Percentiles rank a stretch among this genome's conserved stretches.
These are phyloP conservation scores for Tephrocybe sp. DNA, from an alignment of 768 basidiomycete genomes.

Conservation along the genomic window DNA sequence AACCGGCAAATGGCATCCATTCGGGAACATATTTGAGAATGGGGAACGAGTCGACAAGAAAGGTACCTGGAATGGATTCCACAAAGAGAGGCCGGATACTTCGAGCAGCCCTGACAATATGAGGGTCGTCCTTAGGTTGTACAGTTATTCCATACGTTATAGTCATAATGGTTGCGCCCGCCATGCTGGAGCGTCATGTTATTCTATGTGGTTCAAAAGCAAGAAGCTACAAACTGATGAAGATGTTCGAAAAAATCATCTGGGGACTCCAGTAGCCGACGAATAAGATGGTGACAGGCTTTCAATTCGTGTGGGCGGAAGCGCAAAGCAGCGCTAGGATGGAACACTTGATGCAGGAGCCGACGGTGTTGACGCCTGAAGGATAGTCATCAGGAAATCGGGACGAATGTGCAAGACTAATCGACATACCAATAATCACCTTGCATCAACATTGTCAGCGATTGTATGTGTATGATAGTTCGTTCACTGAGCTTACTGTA, in stretches of 20 bases:
- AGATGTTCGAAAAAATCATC: constrained; percentile 26
- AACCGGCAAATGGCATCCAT: constrained; percentile 36
- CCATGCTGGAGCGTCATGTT: constrained; percentile 13
- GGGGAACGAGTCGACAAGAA: constrained; percentile 31
- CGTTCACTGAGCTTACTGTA: constrained; percentile 11
- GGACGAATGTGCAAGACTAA: neutral
- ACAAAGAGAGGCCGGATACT: constrained; percentile 27
- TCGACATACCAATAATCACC: constrained; percentile 6
- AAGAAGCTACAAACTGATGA: constrained; percentile 27
- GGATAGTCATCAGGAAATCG: constrained; percentile 7
- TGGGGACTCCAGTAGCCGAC: constrained; percentile 26
- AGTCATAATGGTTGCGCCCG: constrained; percentile 29
- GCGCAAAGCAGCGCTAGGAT: constrained; percentile 22
- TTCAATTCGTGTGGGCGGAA: constrained; percentile 27
- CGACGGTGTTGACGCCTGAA: constrained; percentile 34
- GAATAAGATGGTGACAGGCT: constrained; percentile 28
- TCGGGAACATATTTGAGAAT: constrained; percentile 32
- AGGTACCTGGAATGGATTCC: constrained; percentile 27
- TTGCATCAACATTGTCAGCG: neutral
- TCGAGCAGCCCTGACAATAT: constrained; percentile 30
- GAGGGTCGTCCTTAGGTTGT: constrained; percentile 32
- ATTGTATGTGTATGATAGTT: neutral
- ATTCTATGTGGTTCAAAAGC: constrained; percentile 1
- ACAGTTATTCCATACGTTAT: constrained; percentile 36
- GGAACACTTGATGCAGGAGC: constrained; percentile 27